phyloP scores from a whole-genome alignment of 805 yeast genomes.

The Cyberlindnera saturnus region DNA sequence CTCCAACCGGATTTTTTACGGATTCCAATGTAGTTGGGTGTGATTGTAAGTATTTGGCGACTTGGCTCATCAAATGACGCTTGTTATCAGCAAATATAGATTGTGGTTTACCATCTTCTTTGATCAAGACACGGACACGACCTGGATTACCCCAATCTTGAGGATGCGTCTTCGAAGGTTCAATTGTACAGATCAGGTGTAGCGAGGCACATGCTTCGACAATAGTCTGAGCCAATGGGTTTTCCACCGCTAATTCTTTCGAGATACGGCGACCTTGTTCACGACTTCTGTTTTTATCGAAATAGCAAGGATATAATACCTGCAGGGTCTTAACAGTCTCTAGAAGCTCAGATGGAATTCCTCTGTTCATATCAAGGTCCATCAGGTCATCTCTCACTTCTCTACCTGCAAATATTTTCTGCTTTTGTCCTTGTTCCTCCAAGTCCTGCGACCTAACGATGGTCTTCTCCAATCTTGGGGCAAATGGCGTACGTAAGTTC shows the following conservation, averaged over 20 bases:
- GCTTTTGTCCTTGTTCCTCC: constrained; percentile 25
- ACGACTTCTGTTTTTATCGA: constrained; percentile 71
- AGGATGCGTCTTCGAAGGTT: constrained; percentile 86
- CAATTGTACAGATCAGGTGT: constrained; percentile 40
- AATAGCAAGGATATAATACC: constrained; percentile 85
- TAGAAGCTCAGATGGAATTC: constrained; percentile 47
- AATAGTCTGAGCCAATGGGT: constrained; percentile 81
- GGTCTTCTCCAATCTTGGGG: constrained; percentile 58
- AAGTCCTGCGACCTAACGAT: constrained; percentile 56
- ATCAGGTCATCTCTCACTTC: constrained; percentile 3
- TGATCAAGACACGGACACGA: constrained; percentile 74
- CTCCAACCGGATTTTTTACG: constrained; percentile 60
- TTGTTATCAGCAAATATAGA: constrained; percentile 41
- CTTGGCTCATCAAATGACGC: constrained; percentile 54
- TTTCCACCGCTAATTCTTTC: constrained; percentile 60
- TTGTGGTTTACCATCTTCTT: constrained; percentile 40
- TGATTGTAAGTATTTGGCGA: constrained; percentile 53
- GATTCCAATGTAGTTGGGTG: constrained; percentile 66
- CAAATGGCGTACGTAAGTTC: constrained; percentile 57
- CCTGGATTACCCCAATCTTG: constrained; percentile 98
- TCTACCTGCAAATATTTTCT: constrained; percentile 3
- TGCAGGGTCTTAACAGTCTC: constrained; percentile 66
- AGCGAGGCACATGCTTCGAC: constrained; percentile 57
- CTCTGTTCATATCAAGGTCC: constrained; percentile 17
- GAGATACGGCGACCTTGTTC: constrained; percentile 82